Percentiles rank a stretch among this genome's conserved stretches.
These are phyloP conservation scores for Exophiala dermatitidis DNA, from an alignment of 2,329 filamentous ascomycete genomes.

Conservation along the genomic window DNA sequence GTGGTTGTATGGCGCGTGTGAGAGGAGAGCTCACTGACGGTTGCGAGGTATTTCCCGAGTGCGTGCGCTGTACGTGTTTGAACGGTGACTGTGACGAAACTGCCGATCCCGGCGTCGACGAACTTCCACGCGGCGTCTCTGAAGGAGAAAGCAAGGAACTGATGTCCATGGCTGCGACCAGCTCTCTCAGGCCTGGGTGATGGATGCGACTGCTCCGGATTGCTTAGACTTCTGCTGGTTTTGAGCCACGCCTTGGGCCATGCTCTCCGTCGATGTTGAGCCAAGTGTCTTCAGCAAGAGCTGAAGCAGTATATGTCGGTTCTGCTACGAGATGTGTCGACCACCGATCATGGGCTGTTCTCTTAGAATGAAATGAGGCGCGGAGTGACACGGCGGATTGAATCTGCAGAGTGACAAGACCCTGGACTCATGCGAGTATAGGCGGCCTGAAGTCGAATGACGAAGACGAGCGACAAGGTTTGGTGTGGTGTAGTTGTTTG, in stretches of 20 bases:
- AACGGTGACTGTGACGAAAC: constrained; percentile 33
- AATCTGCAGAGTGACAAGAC: not conserved
- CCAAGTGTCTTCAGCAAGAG: not conserved
- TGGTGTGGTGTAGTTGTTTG: not conserved
- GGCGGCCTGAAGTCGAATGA: not conserved
- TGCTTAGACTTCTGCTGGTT: constrained; percentile 6
- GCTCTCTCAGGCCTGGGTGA: not conserved
- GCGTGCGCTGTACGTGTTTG: constrained; percentile 34
- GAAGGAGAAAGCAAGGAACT: constrained; percentile 25
- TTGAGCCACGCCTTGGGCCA: constrained; percentile 2
- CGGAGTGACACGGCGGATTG: not conserved
- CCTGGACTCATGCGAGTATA: not conserved
- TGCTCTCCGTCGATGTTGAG: constrained; percentile 2
- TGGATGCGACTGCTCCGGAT: constrained; percentile 8
- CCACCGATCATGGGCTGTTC: not conserved
- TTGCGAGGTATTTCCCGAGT: constrained; percentile 26
- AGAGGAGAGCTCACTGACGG: constrained; percentile 36
- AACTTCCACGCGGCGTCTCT: constrained; percentile 11
- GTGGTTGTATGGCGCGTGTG: constrained; percentile 32
- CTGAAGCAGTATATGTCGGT: not conserved
- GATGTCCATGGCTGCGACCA: constrained; percentile 21
- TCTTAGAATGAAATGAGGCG: not conserved
- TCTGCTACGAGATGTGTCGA: not conserved
- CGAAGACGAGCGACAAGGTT: not conserved
- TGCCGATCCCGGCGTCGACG: constrained; percentile 27